These are phyloP conservation scores for Drechslerella coelobrocha DNA, from an alignment of 2,329 filamentous ascomycete genomes.

Conservation along the genomic window DNA sequence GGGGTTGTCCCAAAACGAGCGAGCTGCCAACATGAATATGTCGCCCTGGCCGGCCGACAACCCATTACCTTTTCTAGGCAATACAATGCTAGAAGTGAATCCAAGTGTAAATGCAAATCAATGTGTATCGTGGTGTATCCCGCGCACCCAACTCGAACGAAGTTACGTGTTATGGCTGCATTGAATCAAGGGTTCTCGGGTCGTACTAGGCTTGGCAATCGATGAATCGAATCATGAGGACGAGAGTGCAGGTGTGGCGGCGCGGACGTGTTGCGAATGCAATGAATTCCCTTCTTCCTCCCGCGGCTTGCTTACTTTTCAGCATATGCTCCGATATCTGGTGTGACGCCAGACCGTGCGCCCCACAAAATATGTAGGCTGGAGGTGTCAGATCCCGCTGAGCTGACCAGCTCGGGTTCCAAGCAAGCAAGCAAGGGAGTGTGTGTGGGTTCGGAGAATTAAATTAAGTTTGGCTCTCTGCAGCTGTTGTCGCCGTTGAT, in stretches of 20 bases:
- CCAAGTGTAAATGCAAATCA: slow-evolving; percentile 18
- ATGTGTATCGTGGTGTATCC: neutral
- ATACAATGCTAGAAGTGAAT: slow-evolving; percentile 1
- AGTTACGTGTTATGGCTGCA: slow-evolving; percentile 34
- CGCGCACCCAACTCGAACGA: neutral
- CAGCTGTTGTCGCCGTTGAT: no score
- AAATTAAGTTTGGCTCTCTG: no score
- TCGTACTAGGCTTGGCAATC: no score
- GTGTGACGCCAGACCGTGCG: slow-evolving; percentile 45
- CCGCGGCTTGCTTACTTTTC: slow-evolving; percentile 29
- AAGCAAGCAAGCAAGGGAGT: no score
- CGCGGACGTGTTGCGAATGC: slow-evolving; percentile 17
- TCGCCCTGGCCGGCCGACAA: no score
- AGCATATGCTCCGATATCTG: slow-evolving; percentile 50
- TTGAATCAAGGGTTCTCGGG: slow-evolving; percentile 29
- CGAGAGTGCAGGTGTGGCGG: slow-evolving; percentile 6
- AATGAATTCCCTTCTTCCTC: slow-evolving; percentile 17
- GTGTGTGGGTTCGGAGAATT: no score
- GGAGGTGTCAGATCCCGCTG: slow-evolving; percentile 21
- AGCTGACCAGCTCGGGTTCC: no score
- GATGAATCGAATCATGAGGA: slow-evolving; percentile 20
- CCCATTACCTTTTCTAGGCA: neutral
- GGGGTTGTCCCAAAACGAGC: slow-evolving; percentile 4
- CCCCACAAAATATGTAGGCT: slow-evolving; percentile 20
- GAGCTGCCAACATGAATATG: neutral